Percentiles rank a stretch among this genome's conserved stretches.
These are phyloP conservation scores for Termitomyces sp. DNA, from an alignment of 768 basidiomycete genomes.

Conservation along the genomic window DNA sequence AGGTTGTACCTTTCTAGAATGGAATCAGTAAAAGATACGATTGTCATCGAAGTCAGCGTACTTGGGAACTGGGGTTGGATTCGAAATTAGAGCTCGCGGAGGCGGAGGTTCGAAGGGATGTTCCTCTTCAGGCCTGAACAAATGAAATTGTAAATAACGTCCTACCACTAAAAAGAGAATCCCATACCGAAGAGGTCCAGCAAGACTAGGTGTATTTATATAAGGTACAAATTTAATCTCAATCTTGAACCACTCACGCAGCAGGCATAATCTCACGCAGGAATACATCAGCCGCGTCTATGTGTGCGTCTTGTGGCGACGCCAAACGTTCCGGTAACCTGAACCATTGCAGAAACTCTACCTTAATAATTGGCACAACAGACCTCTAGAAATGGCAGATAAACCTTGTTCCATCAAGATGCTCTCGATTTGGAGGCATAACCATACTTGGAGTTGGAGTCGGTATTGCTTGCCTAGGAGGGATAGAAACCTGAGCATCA, in stretches of 20 bases:
- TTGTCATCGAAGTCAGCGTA: slow-evolving; percentile 5
- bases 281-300: slow-evolving; percentile 9
- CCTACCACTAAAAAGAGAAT: not conserved
- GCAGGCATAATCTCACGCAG: slow-evolving; percentile 16
- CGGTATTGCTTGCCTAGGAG: not conserved
- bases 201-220: slow-evolving; percentile 19
- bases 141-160: not conserved
- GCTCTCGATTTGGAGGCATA: not conserved
- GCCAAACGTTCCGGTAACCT: not conserved
- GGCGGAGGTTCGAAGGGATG: slow-evolving; percentile 17
- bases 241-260: slow-evolving; percentile 8
- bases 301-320: not conserved
- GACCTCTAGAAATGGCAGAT: not conserved
- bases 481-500: slow-evolving; percentile 1
- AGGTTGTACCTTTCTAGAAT: slow-evolving; percentile 43
- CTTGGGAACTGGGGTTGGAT: slow-evolving; percentile 16
- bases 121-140: slow-evolving; percentile 19
- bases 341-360: not conserved
- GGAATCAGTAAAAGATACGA: slow-evolving; percentile 3
- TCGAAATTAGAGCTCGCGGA: slow-evolving; percentile 15
- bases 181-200: slow-evolving; percentile 29
- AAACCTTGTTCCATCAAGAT: not conserved
- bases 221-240: not conserved
- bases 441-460: too few species aligned
- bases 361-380: not conserved